Evolutionary conservation across 1,139 yeast species (phyloP).

Genomic region (Yamadazyma diddensiae): DNA sequence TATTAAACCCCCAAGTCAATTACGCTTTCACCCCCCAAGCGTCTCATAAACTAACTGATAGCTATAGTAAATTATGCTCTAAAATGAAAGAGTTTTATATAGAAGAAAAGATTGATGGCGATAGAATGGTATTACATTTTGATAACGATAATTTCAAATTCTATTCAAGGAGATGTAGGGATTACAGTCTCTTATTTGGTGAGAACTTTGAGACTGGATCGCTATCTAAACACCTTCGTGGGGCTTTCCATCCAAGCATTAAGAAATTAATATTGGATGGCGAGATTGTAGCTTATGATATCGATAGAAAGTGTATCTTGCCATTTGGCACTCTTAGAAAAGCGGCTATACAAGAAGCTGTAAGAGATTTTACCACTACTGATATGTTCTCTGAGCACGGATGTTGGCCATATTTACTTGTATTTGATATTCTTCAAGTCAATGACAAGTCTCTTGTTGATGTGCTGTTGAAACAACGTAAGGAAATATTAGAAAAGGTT

Average conservation of each 20-base stretch:
- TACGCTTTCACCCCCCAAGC: constrained; percentile 72
- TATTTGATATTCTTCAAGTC: constrained; percentile 68
- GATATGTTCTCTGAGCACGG: constrained; percentile 37
- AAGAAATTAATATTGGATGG: constrained; percentile 74
- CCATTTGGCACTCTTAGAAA: constrained; percentile 82
- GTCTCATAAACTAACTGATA: constrained; percentile 49
- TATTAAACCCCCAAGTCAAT: constrained; percentile 45
- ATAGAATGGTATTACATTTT: constrained; percentile 72
- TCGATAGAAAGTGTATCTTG: constrained; percentile 50
- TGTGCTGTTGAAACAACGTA: constrained; percentile 55
- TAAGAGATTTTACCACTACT: constrained; percentile 37
- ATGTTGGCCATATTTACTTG: constrained; percentile 60
- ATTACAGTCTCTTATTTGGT: constrained; percentile 76
- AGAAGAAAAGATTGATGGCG: constrained; percentile 95
- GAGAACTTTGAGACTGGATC: constrained; percentile 55
- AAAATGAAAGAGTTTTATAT: constrained; percentile 55
- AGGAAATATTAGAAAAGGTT: constrained; percentile 45
- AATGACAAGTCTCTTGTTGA: constrained; percentile 63
- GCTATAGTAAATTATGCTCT: constrained; percentile 48
- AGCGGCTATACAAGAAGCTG: constrained; percentile 58
- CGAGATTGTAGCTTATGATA: constrained; percentile 90
- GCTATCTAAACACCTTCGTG: constrained; percentile 52
- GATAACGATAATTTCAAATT: constrained; percentile 49
- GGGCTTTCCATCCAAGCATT: constrained; percentile 42
- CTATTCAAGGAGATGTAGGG: constrained; percentile 68